A percentile compares a stretch with the other conserved stretches of the same genome.
These are phyloP conservation scores for Claviceps pusilla DNA, from an alignment of 2,329 filamentous ascomycete species.

Conservation along the genomic window DNA sequence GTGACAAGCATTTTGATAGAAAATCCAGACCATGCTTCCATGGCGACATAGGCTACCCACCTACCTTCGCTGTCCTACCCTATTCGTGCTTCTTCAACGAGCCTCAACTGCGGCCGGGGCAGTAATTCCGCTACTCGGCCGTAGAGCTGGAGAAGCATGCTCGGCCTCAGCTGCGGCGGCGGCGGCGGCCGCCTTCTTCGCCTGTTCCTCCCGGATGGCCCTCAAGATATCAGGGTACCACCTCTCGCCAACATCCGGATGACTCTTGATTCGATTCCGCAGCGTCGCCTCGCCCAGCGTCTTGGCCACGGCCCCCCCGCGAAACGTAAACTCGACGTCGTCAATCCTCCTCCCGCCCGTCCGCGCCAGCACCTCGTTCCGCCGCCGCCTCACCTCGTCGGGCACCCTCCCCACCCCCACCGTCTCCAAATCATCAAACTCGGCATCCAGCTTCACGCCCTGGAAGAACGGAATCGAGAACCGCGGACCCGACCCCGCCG, in stretches of 20 bases:
- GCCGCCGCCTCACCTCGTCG: conserved; percentile 45
- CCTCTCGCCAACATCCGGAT: conserved; percentile 70
- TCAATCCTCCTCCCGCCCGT: conserved; percentile 45
- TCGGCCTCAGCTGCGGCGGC: conserved; percentile 3
- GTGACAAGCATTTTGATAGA: background rate
- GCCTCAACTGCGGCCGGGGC: conserved; percentile 16
- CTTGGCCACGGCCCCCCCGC: conserved; percentile 49
- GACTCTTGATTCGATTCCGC: conserved; percentile 71
- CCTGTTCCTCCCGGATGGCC: conserved; percentile 44
- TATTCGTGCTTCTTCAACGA: conserved; percentile 11
- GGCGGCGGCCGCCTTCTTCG: conserved; percentile 11
- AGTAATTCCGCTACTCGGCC: conserved; percentile 10
- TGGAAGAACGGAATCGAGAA: conserved; percentile 83
- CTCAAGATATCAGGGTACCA: conserved; percentile 56
- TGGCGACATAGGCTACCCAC: background rate
- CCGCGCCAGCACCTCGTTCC: conserved; percentile 40
- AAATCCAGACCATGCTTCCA: background rate
- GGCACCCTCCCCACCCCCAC: conserved; percentile 45
- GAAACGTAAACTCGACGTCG: conserved; percentile 79
- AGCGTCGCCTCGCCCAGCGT: conserved; percentile 71
- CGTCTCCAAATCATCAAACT: conserved; percentile 59
- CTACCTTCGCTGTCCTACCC: background rate
- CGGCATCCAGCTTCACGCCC: conserved; percentile 63
- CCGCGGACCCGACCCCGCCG: conserved; percentile 52
- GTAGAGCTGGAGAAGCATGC: conserved; percentile 16